Evolutionary conservation across 495 filamentous ascomycete species (phyloP), one percentile per base, ranked within the genome.

Genomic region (Neurospora sp.): DNA sequence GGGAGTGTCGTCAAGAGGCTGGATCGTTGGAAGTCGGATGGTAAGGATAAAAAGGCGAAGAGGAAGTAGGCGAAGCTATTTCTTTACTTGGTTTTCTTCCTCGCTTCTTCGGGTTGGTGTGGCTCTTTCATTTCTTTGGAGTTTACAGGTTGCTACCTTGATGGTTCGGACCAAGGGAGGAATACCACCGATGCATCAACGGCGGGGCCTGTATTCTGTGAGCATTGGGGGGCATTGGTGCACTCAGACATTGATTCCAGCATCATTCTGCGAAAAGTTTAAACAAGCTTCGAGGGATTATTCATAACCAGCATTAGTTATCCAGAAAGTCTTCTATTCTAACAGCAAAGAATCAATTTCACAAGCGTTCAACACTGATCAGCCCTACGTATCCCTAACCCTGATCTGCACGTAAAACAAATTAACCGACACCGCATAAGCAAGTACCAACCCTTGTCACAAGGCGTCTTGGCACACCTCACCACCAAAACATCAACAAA

Each of bases 1-100:
- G 94, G 94, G 8, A 89, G 90, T 12, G 92, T 95, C 16, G 86
- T 92, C 77, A 84, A 85, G 74, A 79, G 87, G 72, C 78, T 91
- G 38, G 91, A 93, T 79, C 84, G 88, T 31, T 70, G 73, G 70
- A 39, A 44, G 27, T 1, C 74, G 35, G 72, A 73, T 31, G 75
- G 75, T 1, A 74, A 75, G 74, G 54, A 59, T 14, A 27, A 2
- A 27, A 27, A 1, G 48, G 48, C 20, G 11, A 59, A 59, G 20
- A 27, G 5, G 11, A 27, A 59, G 20, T 59, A 59, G 48, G 5
- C 48, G 4, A 59, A 59, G 11, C 4, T 54, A 1, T 5, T 54
- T 4, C 10, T 1, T 54, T 3, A 1, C 46, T 2, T 54, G 12
- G 5, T 5, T 23, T 23, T 54, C 20, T 0, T 23, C 2, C 46